A percentile compares a stretch with the other conserved stretches of the same genome.
Conservation (phyloP, 2,329 filamentous ascomycete species). For the Sarocladium oryzae region DNA sequence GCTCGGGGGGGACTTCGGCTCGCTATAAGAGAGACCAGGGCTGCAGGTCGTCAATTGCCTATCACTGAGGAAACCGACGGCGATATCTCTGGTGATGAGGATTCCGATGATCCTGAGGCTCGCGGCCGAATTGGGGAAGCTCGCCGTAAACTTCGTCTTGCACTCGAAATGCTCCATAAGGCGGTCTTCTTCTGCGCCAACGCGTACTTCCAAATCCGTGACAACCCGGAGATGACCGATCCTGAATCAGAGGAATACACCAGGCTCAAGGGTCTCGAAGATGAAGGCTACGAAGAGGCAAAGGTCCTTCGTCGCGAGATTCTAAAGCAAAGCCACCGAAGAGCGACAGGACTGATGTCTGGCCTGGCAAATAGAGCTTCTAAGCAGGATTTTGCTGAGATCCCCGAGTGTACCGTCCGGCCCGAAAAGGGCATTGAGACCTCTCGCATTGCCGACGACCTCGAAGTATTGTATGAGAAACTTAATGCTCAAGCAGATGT, state of each 20-base stretch:
- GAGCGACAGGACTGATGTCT: conserved; percentile 48
- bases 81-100: conserved; percentile 29
- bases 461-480: conserved; percentile 57
- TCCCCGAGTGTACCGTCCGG: conserved; percentile 51
- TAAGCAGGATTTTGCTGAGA: conserved; percentile 50
- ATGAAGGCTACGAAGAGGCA: conserved; percentile 67
- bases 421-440: conserved; percentile 65
- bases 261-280: conserved; percentile 62
- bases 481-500: conserved; percentile 67
- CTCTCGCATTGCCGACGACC: conserved; percentile 54
- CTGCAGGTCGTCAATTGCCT: background rate
- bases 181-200: conserved; percentile 82
- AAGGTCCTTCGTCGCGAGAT: conserved; percentile 75
- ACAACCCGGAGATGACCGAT: conserved; percentile 54
- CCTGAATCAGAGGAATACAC: conserved; percentile 63
- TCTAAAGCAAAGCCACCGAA: conserved; percentile 45
- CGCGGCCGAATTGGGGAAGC: conserved; percentile 45
- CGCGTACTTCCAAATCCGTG: conserved; percentile 76
- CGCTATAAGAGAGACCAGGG: conserved; percentile 32
- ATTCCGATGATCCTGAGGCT: conserved; percentile 26
- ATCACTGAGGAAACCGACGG: conserved; percentile 22
- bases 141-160: conserved; percentile 59
- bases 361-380: conserved; percentile 48
- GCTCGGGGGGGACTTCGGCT: conserved; percentile 54
- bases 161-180: conserved; percentile 74